Conservation (phyloP, 2,329 filamentous ascomycete genomes). For the Coniochaeta sp. region DNA sequence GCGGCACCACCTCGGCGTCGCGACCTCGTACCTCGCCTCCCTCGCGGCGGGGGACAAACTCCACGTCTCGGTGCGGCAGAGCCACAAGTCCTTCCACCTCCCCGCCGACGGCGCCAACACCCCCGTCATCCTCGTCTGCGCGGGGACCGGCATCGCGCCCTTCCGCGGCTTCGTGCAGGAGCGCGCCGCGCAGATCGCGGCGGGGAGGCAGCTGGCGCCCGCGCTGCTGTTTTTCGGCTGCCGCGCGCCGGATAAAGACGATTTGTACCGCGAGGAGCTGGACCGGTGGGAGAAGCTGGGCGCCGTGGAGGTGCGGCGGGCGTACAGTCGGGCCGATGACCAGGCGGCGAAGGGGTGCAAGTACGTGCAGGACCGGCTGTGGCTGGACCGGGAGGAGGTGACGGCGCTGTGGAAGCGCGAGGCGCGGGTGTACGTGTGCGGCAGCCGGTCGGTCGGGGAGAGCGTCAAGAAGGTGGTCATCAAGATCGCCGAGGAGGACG, state of each 20-base stretch:
- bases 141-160: conserved; percentile 51
- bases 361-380: conserved; percentile 39
- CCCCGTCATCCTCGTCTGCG: conserved; percentile 43
- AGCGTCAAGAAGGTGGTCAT: conserved; percentile 28
- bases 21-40: conserved; percentile 51
- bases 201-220: conserved; percentile 47
- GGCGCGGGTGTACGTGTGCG: conserved; percentile 55
- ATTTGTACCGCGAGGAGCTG: conserved; percentile 53
- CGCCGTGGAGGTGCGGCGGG: conserved; percentile 53
- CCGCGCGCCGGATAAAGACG: conserved; percentile 44
- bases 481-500: conserved; percentile 24
- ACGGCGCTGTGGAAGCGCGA: conserved; percentile 25
- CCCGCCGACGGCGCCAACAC: conserved; percentile 35
- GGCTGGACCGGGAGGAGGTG: conserved; percentile 30
- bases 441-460: conserved; percentile 37
- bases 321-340: conserved; percentile 41
- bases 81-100: conserved; percentile 38
- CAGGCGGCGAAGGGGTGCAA: conserved; percentile 25
- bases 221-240: conserved; percentile 63
- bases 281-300: conserved; percentile 52
- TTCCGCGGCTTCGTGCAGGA: conserved; percentile 59
- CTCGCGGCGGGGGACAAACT: conserved; percentile 35
- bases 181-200: conserved; percentile 41
- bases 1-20: conserved; percentile 50
- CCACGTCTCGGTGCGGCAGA: conserved; percentile 41